Conservation (phyloP, 2,329 filamentous ascomycete genomes). For the Aspergillus melleus region DNA sequence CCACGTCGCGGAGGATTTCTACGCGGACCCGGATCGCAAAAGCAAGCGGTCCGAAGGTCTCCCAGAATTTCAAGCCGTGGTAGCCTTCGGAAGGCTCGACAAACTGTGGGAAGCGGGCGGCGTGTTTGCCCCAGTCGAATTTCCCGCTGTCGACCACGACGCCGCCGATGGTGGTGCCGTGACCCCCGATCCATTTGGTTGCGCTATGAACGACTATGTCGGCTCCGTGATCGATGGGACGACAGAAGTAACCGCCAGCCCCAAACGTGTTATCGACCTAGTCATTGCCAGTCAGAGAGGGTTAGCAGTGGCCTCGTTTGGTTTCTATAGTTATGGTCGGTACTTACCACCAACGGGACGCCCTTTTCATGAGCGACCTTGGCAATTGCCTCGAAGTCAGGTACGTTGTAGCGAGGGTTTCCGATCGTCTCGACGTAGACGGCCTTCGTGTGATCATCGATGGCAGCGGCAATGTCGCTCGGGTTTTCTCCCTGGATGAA, state of each 20-base stretch:
- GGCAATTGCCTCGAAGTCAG: conserved; percentile 83
- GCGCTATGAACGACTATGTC: conserved; percentile 94
- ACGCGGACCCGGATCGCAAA: conserved; percentile 86
- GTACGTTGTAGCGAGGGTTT: conserved; percentile 90
- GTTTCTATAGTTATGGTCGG: too few relatives aligned
- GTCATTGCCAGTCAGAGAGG: neutral
- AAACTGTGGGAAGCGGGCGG: conserved; percentile 86
- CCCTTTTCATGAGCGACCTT: conserved; percentile 73
- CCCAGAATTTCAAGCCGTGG: conserved; percentile 92
- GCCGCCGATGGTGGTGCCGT: conserved; percentile 79
- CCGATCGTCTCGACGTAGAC: conserved; percentile 91
- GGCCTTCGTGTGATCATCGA: conserved; percentile 92
- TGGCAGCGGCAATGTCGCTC: conserved; percentile 75
- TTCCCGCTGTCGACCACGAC: conserved; percentile 29
- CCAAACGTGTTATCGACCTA: conserved; percentile 94
- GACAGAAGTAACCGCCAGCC: conserved; percentile 83
- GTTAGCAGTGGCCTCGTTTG: neutral
- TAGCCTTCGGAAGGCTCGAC: conserved; percentile 81
- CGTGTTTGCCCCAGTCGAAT: conserved; percentile 91
- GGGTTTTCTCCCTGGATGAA: conserved; percentile 80
- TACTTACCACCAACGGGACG: conserved; percentile 60
- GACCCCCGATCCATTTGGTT: conserved; percentile 96
- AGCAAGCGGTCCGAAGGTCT: conserved; percentile 77
- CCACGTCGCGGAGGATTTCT: conserved; percentile 86
- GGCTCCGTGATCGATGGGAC: conserved; percentile 84